Conservation (phyloP, 306 rosid genomes). For the Phaseolus lunatus region DNA sequence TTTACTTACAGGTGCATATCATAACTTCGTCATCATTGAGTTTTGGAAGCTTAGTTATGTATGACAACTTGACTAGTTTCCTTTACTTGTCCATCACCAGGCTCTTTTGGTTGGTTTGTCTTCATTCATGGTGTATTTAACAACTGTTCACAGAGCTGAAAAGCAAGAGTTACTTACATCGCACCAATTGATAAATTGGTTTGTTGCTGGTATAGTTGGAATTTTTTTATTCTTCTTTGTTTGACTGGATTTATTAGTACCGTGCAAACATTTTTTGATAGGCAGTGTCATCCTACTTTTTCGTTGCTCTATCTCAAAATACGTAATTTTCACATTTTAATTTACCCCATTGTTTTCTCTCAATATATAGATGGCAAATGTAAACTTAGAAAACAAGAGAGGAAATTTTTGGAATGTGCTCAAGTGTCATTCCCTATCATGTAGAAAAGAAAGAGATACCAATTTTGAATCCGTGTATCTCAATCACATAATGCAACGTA, state of each 20-base stretch:
- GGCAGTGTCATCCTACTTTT: background rate
- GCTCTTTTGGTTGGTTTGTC: slow-evolving; percentile 81
- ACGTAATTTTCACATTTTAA: background rate
- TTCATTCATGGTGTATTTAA: slow-evolving; percentile 77
- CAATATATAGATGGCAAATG: background rate
- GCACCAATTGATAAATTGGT: slow-evolving; percentile 83
- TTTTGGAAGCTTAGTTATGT: slow-evolving; percentile 41
- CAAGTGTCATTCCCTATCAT: too few species aligned
- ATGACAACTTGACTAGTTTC: slow-evolving; percentile 16
- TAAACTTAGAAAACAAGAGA: too few species aligned
- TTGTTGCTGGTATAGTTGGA: slow-evolving; percentile 69
- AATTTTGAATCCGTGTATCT: too few species aligned
- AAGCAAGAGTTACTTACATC: slow-evolving; percentile 70
- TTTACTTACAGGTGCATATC: slow-evolving; percentile 72
- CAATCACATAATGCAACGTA: too few species aligned
- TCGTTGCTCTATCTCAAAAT: slow-evolving; percentile 9
- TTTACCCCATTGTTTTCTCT: background rate
- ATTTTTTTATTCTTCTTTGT: slow-evolving; percentile 41
- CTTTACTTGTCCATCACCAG: slow-evolving; percentile 48
- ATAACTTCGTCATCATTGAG: slow-evolving; percentile 19
- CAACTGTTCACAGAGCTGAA: slow-evolving; percentile 82
- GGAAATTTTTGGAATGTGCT: background rate
- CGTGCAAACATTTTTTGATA: background rate
- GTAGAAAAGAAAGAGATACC: too few species aligned
- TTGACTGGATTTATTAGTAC: slow-evolving; percentile 5